phyloP scores from a whole-genome alignment of 2,329 filamentous ascomycete species.

The Ceratocystis papillata region DNA sequence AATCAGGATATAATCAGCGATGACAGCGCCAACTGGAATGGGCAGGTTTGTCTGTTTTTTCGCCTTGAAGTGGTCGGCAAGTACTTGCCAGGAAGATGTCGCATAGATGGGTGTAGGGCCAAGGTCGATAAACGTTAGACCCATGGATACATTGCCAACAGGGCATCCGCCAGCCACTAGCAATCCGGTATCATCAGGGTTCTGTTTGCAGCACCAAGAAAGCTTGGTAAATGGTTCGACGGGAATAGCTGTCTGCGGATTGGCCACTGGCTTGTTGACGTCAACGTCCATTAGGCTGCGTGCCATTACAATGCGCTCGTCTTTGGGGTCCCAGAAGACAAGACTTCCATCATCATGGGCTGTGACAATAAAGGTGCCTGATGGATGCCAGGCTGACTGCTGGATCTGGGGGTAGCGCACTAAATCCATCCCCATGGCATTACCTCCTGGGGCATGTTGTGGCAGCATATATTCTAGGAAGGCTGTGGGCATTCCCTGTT shows the following conservation, averaged over 20 bases:
- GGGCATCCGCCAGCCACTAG: slow-evolving; percentile 73
- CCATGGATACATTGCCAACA: slow-evolving; percentile 56
- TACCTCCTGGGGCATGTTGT: slow-evolving; percentile 72
- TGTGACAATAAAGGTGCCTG: slow-evolving; percentile 77
- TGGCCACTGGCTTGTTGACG: slow-evolving; percentile 54
- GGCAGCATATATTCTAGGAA: slow-evolving; percentile 79
- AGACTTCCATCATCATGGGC: slow-evolving; percentile 84
- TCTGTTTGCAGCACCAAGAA: slow-evolving; percentile 86
- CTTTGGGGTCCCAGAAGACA: slow-evolving; percentile 88
- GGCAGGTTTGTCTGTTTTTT: slow-evolving; percentile 61
- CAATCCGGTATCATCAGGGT: slow-evolving; percentile 85
- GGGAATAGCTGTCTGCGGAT: slow-evolving; percentile 43
- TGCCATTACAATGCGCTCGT: slow-evolving; percentile 73
- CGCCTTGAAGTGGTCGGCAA: slow-evolving; percentile 68
- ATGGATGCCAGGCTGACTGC: slow-evolving; percentile 88
- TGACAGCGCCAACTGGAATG: slow-evolving; percentile 65
- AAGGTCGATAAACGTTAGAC: slow-evolving; percentile 79
- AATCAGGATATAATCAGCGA: slow-evolving; percentile 71
- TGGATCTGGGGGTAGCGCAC: slow-evolving; percentile 62
- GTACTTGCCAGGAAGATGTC: slow-evolving; percentile 78
- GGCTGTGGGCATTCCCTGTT: slow-evolving; percentile 67
- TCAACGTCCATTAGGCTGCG: slow-evolving; percentile 65
- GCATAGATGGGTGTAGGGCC: slow-evolving; percentile 82
- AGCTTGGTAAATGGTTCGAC: slow-evolving; percentile 69
- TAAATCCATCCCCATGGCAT: slow-evolving; percentile 50